A percentile compares a stretch with the other conserved stretches of the same genome.
phyloP scores from a whole-genome alignment of 352 stramenopile species.

The Phytophthora fragariae region DNA sequence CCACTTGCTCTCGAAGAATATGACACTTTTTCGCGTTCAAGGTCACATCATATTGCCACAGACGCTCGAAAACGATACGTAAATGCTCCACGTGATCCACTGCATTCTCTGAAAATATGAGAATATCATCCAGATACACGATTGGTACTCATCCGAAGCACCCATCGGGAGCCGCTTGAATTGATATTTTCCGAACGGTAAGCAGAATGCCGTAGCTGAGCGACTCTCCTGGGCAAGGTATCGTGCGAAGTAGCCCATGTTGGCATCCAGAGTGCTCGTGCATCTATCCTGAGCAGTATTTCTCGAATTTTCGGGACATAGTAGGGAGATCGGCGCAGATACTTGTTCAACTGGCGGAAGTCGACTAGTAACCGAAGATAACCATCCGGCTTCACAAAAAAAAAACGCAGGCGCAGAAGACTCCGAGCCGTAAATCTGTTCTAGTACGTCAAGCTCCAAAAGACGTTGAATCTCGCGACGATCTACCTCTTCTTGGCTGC shows the following conservation, averaged over 20 bases:
- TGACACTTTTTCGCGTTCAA: constrained; percentile 26
- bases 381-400: background rate
- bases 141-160: constrained; percentile 15
- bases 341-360: background rate
- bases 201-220: constrained; percentile 6
- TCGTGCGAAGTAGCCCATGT: too few species aligned
- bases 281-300: background rate
- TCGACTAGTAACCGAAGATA: background rate
- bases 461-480: background rate
- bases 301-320: background rate
- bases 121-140: background rate
- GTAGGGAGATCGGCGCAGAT: background rate
- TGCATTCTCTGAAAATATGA: too few species aligned
- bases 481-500: background rate
- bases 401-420: background rate
- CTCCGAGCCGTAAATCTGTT: background rate
- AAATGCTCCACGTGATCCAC: too few species aligned
- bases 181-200: constrained; percentile 3
- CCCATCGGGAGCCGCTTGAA: constrained; percentile 13
- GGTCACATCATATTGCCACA: background rate
- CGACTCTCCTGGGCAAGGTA: too few species aligned
- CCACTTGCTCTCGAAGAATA: background rate
- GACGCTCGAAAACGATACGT: background rate
- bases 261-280: background rate
- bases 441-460: background rate